Percentiles rank a stretch among this genome's conserved stretches.
phyloP scores from a whole-genome alignment of 176 grass and related monocot genomes.

The Oryza glumipatula region DNA sequence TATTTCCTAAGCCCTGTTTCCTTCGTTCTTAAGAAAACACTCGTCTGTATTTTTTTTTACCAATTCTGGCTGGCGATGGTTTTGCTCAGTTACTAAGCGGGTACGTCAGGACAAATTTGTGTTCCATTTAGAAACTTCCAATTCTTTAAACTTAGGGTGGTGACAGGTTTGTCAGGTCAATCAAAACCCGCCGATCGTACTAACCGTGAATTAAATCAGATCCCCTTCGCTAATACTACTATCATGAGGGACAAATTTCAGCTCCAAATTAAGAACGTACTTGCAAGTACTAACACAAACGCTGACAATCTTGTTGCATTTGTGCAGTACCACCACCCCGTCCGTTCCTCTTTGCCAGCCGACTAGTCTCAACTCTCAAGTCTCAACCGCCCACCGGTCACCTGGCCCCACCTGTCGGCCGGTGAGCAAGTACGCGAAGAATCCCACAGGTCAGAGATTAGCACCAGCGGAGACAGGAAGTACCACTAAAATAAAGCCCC shows the following conservation, averaged over 20 bases:
- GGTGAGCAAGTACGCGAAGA: neutral
- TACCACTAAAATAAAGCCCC: neutral
- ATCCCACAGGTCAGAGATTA: slow-evolving; percentile 24
- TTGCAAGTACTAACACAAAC: neutral
- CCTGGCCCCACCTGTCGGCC: slow-evolving; percentile 31
- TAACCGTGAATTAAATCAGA: neutral
- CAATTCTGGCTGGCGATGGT: neutral
- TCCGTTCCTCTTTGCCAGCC: neutral
- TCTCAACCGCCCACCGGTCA: neutral
- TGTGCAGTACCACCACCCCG: too few relatives aligned
- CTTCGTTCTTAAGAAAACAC: slow-evolving; percentile 4
- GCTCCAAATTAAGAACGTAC: neutral
- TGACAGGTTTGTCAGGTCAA: neutral
- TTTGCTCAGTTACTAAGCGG: neutral
- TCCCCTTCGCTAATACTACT: neutral
- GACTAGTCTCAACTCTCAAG: neutral
- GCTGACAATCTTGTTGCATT: slow-evolving; percentile 6
- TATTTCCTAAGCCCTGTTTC: neutral
- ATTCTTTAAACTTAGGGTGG: neutral
- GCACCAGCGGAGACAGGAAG: neutral
- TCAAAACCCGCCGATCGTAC: neutral
- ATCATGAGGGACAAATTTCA: neutral
- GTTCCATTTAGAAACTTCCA: slow-evolving; percentile 1
- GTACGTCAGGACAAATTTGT: slow-evolving; percentile 1
- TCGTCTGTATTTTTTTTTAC: too few relatives aligned